Conservation (phyloP, 192 early-diverging fungal species). For the Coemansia sp. region DNA sequence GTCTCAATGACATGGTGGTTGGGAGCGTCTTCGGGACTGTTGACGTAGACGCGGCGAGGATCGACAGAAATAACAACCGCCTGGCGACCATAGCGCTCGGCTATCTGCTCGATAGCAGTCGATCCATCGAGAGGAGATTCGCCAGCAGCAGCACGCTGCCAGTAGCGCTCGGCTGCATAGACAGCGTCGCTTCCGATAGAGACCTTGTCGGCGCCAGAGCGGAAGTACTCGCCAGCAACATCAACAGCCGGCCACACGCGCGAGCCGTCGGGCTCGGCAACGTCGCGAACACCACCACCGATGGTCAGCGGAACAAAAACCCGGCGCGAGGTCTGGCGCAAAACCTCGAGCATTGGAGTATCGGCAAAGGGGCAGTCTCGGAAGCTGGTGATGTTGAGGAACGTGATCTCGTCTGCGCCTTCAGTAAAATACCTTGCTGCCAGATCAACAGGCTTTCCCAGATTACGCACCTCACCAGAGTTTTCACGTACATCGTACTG, state of each 20-base stretch:
- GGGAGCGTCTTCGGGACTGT: conserved; percentile 60
- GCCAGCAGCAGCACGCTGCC: conserved; percentile 53
- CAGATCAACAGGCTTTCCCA: conserved; percentile 97
- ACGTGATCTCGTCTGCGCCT: conserved; percentile 97
- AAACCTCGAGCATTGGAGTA: conserved; percentile 94
- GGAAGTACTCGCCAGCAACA: conserved; percentile 99
- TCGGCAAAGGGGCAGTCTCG: conserved; percentile 87
- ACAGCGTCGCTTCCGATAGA: conserved; percentile 99
- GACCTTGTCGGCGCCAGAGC: conserved; percentile 98
- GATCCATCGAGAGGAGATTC: conserved; percentile 58
- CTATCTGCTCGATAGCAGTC: conserved; percentile 94
- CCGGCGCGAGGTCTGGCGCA: conserved; percentile 78
- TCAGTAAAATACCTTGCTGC: conserved; percentile 89
- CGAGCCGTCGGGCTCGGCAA: conserved; percentile 81
- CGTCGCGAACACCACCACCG: conserved; percentile 96
- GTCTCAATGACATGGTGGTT: conserved; percentile 80
- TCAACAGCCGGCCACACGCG: conserved; percentile 78
- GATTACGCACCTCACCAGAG: conserved; percentile 80
- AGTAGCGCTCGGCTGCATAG: conserved; percentile 89
- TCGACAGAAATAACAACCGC: conserved; percentile 99
- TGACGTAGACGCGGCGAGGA: conserved; percentile 91
- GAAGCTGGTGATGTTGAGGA: conserved; percentile 99
- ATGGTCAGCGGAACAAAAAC: conserved; percentile 99
- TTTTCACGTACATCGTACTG: conserved; percentile 97
- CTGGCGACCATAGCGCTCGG: conserved; percentile 91